Base-by-base conservation (phyloP, 345 rosid genomes). In the Nasturtium officinale region DNA sequence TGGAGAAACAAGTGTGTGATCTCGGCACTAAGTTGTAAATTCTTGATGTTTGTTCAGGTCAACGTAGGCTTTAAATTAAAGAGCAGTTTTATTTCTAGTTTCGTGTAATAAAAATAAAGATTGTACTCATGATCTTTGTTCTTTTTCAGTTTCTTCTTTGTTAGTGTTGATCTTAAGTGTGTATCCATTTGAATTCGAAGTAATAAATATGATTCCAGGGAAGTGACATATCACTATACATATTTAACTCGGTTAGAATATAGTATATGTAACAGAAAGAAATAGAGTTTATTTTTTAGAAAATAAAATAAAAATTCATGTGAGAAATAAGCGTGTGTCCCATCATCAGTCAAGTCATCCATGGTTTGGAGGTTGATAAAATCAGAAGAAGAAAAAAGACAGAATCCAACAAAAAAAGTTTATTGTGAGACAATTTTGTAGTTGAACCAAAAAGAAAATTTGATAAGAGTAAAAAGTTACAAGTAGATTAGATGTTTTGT, bases 1-100 rank as follows among this genome's bases (percentile, higher is more conserved):
- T 89, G n/a, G 68, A 16, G 61, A 69, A 71, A 33, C 87, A 85
- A 68, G 58, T 79, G 10, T 87, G 90, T 60, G 55, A 20, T 13
- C 74, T 47, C 70, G 73, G 63, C 50, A 33, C 82, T 1, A 76
- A 79, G 75, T 20, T 80, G 7, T 86, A 79, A 32, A 5, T 17
- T 12, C 3, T 35, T 65, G 1, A 33, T 16, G 46, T 50, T 67
- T 67, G 6, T 64, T 28, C 30, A 53, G 13, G 23, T 26, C 33
- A 32, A 47, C 53, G 3, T 65, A 73, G 71, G 51, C 1, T 55
- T 64, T 6, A 11, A 16, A 56, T 4, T 42, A 18, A 66, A 56
- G 15, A 28, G 2, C 2, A 23, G 25, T 23, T 23, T 66, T 50
- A 4, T 23, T 51, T 58, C 26, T 47, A 46, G 33, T 57, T 56